Evolutionary conservation across 2,329 filamentous ascomycete genomes (phyloP), one percentile per base, ranked within the genome.

Genomic region (Alternaria gansuensis): DNA sequence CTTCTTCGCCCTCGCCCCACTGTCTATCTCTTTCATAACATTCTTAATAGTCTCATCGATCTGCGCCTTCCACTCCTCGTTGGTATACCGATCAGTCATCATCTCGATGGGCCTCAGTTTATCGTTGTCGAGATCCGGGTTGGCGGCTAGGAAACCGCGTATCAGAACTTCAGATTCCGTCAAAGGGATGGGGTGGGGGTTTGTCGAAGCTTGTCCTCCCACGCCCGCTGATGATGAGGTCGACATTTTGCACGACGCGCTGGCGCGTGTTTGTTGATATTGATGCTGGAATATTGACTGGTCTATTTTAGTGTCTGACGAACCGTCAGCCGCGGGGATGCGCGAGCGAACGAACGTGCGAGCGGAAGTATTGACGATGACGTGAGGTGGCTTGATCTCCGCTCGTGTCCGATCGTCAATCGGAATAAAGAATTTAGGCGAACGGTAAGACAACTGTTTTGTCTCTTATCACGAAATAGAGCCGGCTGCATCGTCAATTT

Each of bases 1-100:
- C 49, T 70, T 71, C 17, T 52, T 62, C 50, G 69, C 69, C 48
- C 69, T 66, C 51, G 76, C 69, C 0, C 67, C 71, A 40, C 65
- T 70, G 17, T 67, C 57, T 57, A 71, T 68, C 53, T 73, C 69
- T 40, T 64, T 65, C 57, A 70, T 11, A 4, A 76, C 73, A 52
- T 64, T 63, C 43, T 64, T 66, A 53, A 75, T 67, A 45, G 75
- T 74, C 54, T 79, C 71, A 8, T 70, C 67, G 57, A 82, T 79
- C 55, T 81, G 77, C 48, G 66, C 66, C 28, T 73, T 73, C 80
- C 80, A 82, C 67, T 82, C 79, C 28, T 70, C 67, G 59, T 81
- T 77, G n/a, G 80, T 81, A 59, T 81, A 81, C 53, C 78, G 72
- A 55, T 76, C 77, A 8, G 78, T 79, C 77, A 78, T 77, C 45